These are phyloP conservation scores for Inga laurina DNA, from an alignment of 306 rosid species.

Conservation along the genomic window DNA sequence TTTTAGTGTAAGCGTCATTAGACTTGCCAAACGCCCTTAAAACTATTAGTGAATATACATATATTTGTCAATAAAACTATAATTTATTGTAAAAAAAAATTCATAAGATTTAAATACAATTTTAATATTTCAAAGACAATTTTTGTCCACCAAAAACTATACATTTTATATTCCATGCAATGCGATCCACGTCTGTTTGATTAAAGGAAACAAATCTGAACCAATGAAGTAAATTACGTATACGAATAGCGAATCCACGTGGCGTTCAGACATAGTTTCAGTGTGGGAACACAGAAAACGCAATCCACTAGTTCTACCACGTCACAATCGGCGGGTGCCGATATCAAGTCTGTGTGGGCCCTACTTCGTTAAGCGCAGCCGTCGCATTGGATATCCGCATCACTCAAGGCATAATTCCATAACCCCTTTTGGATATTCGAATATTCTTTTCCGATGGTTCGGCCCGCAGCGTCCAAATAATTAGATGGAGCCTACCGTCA, in stretches of 20 bases:
- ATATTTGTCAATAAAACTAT: no score
- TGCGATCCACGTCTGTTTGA: neutral
- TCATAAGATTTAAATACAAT: no score
- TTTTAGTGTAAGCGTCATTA: no score
- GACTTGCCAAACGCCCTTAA: no score
- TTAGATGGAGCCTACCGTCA: neutral
- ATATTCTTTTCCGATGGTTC: conserved; percentile 40
- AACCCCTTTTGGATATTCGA: conserved; percentile 61
- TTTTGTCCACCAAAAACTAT: neutral
- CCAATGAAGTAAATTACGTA: neutral
- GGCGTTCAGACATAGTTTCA: neutral
- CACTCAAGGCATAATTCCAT: conserved; percentile 55
- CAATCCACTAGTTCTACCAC: conserved; percentile 26
- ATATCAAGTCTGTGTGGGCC: neutral
- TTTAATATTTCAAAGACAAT: no score
- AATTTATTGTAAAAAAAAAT: no score
- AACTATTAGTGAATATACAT: no score
- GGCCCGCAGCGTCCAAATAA: neutral
- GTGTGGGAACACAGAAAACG: neutral
- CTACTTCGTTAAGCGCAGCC: neutral
- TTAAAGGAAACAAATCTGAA: neutral
- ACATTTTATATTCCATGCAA: neutral
- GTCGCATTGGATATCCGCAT: conserved; percentile 43
- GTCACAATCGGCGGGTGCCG: conserved; percentile 27
- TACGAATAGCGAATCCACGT: neutral